Percentiles rank a stretch among this genome's conserved stretches.
These are phyloP conservation scores for Amylostereum chailletii DNA, from an alignment of 1,284 basidiomycete species.

Conservation along the genomic window DNA sequence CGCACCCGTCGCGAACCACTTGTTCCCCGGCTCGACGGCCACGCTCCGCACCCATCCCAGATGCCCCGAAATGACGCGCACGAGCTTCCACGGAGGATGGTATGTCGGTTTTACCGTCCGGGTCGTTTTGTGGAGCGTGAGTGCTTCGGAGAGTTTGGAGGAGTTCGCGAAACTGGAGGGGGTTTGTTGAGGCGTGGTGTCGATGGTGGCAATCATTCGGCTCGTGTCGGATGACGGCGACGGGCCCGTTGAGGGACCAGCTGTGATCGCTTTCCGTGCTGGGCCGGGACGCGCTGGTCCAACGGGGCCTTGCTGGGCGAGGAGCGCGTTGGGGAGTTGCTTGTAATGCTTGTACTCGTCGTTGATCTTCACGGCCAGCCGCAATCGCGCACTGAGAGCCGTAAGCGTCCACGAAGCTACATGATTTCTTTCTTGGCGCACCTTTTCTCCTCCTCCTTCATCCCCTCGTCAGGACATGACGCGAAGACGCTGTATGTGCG, in stretches of 20 bases:
- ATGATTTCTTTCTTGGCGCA: constrained; percentile 18
- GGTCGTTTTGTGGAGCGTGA: constrained; percentile 85
- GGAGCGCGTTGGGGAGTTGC: constrained; percentile 74
- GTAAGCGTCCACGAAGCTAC: neutral
- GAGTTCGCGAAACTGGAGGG: constrained; percentile 61
- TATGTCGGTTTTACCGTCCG: constrained; percentile 90
- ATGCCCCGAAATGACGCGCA: constrained; percentile 95
- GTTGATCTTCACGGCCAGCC: constrained; percentile 68
- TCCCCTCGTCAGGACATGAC: constrained; percentile 48
- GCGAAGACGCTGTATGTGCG: constrained; percentile 65
- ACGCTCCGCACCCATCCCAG: constrained; percentile 97
- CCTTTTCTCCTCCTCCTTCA: constrained; percentile 65
- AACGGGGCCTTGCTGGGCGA: constrained; percentile 73
- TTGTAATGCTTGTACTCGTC: constrained; percentile 87
- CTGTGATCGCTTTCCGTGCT: constrained; percentile 61
- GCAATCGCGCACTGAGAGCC: constrained; percentile 46
- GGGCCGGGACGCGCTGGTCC: constrained; percentile 69
- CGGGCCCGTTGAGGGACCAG: constrained; percentile 26
- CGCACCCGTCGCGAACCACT: constrained; percentile 98
- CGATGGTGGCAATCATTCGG: constrained; percentile 60
- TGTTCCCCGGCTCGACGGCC: constrained; percentile 94
- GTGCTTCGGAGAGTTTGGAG: constrained; percentile 71
- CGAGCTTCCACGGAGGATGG: constrained; percentile 94
- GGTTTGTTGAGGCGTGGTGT: constrained; percentile 53
- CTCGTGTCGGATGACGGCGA: constrained; percentile 42